Conservation (phyloP, 2,329 filamentous ascomycete species). For the Phialophora expanda region DNA sequence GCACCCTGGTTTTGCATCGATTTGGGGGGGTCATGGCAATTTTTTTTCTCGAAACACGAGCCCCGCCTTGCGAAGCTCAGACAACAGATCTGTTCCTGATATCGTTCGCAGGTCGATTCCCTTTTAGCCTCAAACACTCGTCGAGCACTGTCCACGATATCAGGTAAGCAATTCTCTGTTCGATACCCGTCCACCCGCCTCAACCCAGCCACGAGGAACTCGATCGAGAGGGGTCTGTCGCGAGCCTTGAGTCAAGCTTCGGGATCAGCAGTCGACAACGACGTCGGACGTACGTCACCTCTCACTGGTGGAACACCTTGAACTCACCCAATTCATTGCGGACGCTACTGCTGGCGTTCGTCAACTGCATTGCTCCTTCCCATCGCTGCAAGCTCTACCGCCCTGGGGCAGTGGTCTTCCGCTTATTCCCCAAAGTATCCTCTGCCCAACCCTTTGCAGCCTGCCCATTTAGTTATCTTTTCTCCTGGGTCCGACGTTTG, state of each 20-base stretch:
- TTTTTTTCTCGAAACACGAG: background rate
- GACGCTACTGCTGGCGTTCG: conserved; percentile 4
- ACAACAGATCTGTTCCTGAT: conserved; percentile 29
- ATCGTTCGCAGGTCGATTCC: conserved; percentile 20
- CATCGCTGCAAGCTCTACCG: background rate
- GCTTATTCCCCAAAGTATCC: conserved; percentile 5
- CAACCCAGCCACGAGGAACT: background rate
- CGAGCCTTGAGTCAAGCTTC: conserved; percentile 8
- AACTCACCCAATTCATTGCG: conserved; percentile 9
- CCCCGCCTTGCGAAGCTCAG: conserved; percentile 9
- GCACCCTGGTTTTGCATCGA: background rate
- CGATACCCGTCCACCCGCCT: background rate
- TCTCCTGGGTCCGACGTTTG: conserved; percentile 6
- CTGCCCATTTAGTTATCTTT: conserved; percentile 1
- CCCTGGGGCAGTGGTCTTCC: background rate
- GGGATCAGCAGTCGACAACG: conserved; percentile 20
- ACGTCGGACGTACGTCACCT: conserved; percentile 34
- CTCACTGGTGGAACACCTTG: conserved; percentile 11
- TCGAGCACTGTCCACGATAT: background rate
- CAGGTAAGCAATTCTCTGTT: conserved; percentile 7
- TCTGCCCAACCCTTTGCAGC: background rate
- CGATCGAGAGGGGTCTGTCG: background rate
- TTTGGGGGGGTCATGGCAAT: conserved; percentile 1
- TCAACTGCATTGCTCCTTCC: conserved; percentile 12
- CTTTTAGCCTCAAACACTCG: conserved; percentile 24